Conservation (phyloP, 1,139 yeast species). For the Suhomyces anneliseae region DNA sequence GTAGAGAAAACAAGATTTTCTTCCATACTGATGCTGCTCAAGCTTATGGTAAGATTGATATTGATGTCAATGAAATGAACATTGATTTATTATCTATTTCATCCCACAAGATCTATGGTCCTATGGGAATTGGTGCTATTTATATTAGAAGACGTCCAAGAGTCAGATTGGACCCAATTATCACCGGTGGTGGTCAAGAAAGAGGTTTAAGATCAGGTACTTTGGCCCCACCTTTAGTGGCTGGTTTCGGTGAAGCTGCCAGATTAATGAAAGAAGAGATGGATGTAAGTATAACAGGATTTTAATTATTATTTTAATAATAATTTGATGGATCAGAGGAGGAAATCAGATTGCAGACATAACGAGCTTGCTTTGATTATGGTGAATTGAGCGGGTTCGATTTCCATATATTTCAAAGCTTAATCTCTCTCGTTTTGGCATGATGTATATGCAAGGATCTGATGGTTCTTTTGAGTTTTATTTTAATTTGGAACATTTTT, state of each 20-base stretch:
- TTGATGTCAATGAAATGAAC: conserved; percentile 91
- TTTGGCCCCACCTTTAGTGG: conserved; percentile 89
- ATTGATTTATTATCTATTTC: conserved; percentile 92
- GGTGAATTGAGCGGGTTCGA: background rate
- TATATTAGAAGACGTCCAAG: conserved; percentile 97
- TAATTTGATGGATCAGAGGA: conserved; percentile 4
- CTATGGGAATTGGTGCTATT: conserved; percentile 96
- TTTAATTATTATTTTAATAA: background rate
- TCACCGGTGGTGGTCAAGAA: conserved; percentile 99
- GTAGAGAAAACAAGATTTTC: conserved; percentile 83
- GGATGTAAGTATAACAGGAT: conserved; percentile 30
- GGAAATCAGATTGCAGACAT: conserved; percentile 4
- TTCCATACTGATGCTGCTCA: conserved; percentile 99
- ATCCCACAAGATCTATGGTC: conserved; percentile 96
- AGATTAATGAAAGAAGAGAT: conserved; percentile 74
- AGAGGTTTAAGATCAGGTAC: conserved; percentile 98
- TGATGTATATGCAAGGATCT: conserved; percentile 25
- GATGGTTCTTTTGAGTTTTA: conserved; percentile 9
- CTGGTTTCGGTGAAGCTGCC: conserved; percentile 98
- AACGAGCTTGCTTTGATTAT: background rate
- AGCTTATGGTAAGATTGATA: conserved; percentile 90
- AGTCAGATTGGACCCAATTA: conserved; percentile 92
- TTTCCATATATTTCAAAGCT: background rate
- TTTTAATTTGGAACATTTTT: conserved; percentile 4
- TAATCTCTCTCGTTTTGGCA: conserved; percentile 8